Conservation (phyloP, 2,329 filamentous ascomycete species). For the Tolypocladium paradoxum region DNA sequence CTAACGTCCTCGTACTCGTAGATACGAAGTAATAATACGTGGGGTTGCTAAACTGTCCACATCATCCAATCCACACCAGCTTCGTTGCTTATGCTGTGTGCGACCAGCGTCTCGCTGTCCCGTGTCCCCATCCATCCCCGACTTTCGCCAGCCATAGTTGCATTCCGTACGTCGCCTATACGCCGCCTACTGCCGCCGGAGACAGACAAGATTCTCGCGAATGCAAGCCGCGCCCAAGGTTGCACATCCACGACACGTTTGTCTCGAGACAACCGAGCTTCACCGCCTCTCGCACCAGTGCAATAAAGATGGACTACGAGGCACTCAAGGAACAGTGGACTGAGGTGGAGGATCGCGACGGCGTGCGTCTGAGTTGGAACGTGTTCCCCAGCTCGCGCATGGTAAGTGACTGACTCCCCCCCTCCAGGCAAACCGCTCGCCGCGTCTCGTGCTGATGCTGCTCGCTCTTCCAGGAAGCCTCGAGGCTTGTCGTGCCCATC, state of each 20-base stretch:
- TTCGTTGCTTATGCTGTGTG: not conserved
- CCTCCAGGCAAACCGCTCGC: not conserved
- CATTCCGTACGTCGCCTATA: not conserved
- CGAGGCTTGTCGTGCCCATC: conserved; percentile 87
- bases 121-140: not conserved
- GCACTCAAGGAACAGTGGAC: conserved; percentile 91
- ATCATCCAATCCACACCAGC: not conserved
- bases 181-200: not conserved
- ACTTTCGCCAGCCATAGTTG: not conserved
- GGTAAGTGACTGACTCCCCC: conserved; percentile 40
- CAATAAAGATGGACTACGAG: conserved; percentile 71
- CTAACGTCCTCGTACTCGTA: too few relatives aligned
- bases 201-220: not conserved
- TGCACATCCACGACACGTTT: not conserved
- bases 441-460: not conserved
- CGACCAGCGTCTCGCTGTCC: not conserved
- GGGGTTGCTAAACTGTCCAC: conserved; percentile 5
- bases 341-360: conserved; percentile 93
- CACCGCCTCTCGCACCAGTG: not conserved
- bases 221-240: not conserved
- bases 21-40: too few relatives aligned
- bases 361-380: conserved; percentile 94
- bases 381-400: conserved; percentile 97
- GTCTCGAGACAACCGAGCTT: not conserved
- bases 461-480: conserved; percentile 60